These are phyloP conservation scores for Mycena leptocephala DNA, from an alignment of 768 basidiomycete genomes.

Conservation along the genomic window DNA sequence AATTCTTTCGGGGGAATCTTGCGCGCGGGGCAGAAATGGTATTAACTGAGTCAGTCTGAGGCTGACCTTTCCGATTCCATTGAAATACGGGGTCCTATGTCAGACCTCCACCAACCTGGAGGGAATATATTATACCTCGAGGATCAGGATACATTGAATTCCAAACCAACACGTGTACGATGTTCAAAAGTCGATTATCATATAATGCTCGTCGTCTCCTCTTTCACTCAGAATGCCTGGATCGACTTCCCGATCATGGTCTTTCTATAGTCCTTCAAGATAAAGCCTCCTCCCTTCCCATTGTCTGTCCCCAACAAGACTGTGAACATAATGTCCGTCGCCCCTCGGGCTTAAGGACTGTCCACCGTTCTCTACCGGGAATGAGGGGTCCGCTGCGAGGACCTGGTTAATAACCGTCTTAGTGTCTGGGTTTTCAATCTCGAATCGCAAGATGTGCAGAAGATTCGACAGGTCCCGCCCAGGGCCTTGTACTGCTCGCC, in stretches of 20 bases:
- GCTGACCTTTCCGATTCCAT: too few relatives aligned
- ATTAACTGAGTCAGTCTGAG: too few relatives aligned
- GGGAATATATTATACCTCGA: too few relatives aligned
- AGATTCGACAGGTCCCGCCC: not conserved
- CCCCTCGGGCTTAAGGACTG: not conserved
- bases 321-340: not conserved
- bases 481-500: not conserved
- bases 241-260: not conserved
- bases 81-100: too few relatives aligned
- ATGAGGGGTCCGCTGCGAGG: not conserved
- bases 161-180: too few relatives aligned
- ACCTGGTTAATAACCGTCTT: not conserved
- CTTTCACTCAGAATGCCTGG: not conserved
- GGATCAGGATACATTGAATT: too few relatives aligned
- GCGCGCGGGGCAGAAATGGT: too few relatives aligned
- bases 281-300: conserved; percentile 1
- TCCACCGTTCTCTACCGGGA: not conserved
- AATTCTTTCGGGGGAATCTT: too few relatives aligned
- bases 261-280: conserved; percentile 1
- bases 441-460: not conserved
- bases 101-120: too few relatives aligned
- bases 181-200: conserved; percentile 7
- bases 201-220: not conserved
- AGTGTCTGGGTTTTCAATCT: not conserved
- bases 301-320: conserved; percentile 8